Evolutionary conservation across 2,329 filamentous ascomycete genomes (phyloP), one percentile per base, ranked within the genome.

Genomic region (Tolypocladium nubicola): DNA sequence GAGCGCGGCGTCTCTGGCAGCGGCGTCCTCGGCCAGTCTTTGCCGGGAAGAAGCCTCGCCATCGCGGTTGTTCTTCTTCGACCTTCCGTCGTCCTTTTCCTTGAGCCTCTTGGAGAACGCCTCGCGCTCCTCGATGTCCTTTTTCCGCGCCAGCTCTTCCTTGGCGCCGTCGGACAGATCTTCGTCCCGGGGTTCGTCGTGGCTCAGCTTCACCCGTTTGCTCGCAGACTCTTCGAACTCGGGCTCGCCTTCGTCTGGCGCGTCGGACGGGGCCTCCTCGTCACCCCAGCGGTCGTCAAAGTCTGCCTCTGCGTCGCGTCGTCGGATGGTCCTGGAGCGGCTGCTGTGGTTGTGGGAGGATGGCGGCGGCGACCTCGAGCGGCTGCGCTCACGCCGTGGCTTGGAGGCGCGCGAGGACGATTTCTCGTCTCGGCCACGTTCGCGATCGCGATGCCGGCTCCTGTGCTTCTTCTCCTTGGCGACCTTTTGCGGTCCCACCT

Each of bases 231-330:
- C 85, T 50, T 81, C 75, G 53, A 88, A 87, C 19, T 88, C 85
- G 1, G 76, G 75, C 54, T 79, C 78, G 26, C 73, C 72, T 13
- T 73, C 71, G 10, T 73, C 75, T 5, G 70, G 68, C 7, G 62
- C 66, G 19, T 75, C 74, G 0, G 79, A 76, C 0, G 70, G 68
- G 33, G 76, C 75, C 63, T 89, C 88, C 66, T 92, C 88, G 64
- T 94, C 89, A 1, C 85, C 90, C 90, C 90, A 95, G 56, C 88
- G 78, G 66, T 91, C 87, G 53, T 91, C 87, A 62, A 87, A 86
- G 61, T 88, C 82, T 39, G 58, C 67, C 62, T 71, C 67, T 62
- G 70, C 60, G 61, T 73, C 70, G 68, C 71, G 70, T 67, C 66
- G 75, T 57, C 73, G 74, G 57, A 77, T 75, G 33, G 74, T 70